phyloP scores from a whole-genome alignment of 805 yeast genomes.

The Pichia nakasei region DNA sequence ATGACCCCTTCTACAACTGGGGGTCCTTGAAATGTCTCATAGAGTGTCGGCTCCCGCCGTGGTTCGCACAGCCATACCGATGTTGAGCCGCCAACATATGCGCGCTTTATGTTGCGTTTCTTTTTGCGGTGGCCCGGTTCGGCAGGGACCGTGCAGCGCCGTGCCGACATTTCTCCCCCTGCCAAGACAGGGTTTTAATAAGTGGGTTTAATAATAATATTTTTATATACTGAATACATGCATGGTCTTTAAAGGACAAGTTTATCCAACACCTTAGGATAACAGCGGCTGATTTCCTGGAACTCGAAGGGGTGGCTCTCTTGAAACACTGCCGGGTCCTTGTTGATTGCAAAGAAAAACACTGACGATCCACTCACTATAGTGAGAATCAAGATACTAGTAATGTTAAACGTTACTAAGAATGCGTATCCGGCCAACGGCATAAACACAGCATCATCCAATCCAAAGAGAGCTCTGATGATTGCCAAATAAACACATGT shows the following conservation, averaged over 20 bases:
- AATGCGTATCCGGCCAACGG: constrained; percentile 27
- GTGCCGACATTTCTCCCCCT: too few species aligned
- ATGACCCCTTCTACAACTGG: too few species aligned
- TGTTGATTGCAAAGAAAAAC: constrained; percentile 74
- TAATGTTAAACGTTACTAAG: constrained; percentile 62
- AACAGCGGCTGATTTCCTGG: constrained; percentile 18
- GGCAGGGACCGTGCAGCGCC: too few species aligned
- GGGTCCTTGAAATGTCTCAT: too few species aligned
- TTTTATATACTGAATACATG: too few species aligned
- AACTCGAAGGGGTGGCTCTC: constrained; percentile 54
- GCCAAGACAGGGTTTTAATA: too few species aligned
- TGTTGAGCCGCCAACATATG: too few species aligned
- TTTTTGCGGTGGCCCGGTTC: too few species aligned
- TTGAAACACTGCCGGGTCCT: constrained; percentile 77
- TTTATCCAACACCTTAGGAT: constrained; percentile 16
- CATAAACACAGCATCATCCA: constrained; percentile 44
- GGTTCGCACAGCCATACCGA: too few species aligned
- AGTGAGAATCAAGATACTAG: constrained; percentile 59
- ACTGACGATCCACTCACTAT: constrained; percentile 75
- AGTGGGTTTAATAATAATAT: too few species aligned
- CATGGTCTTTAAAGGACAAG: neutral
- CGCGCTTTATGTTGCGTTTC: too few species aligned
- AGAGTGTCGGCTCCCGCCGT: too few species aligned
- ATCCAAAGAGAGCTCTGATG: constrained; percentile 60
- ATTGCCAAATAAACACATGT: constrained; percentile 58